Base-by-base conservation (phyloP, 306 rosid species). In the Pyrus communis region DNA sequence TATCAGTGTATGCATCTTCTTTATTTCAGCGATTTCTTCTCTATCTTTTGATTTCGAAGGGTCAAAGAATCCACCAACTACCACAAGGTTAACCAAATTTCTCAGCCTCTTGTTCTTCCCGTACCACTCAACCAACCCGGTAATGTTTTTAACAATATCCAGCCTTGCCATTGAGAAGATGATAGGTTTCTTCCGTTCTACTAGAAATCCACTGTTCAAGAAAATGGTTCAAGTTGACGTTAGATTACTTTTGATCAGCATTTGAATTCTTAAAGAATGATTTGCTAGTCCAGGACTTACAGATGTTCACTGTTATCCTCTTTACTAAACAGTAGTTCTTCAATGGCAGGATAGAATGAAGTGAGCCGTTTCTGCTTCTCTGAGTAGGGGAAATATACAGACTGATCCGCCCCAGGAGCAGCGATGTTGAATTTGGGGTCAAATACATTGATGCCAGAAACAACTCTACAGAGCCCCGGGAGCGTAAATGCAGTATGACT, bases 351-450 rank as follows among this genome's bases (percentile, higher is more conserved):
- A 43, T 80, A 87, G 62, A 88, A 94, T 74, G 85, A 78, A 38
- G 84, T 27, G 68, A 88, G 69, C 25, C 98, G 86, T n/a, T 55
- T 78, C 43, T 87, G 83, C 79, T 84, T 89, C 72, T 86, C 88
- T 2, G 88, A 68, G 83, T 71, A 71, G 65, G 98, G 94, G 84
- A 91, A 93, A 72, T 91, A 88, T 69, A 94, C 84, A 13, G 89
- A 78, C 70, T 88, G 97, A 15, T 94, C 97, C 1, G 98, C 98
- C 43, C 97, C 98, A 2, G 98, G 98, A 1, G 98, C 88, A 11
- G 93, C 97, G 51, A 94, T 91, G 79, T 94, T 94, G 90, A 94
- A 94, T 82, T 91, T 94, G 6, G 96, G 96, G 85, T 94, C 98
- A 77, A 91, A 91, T 27, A 94, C 94, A 22, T 85, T 87, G 88